phyloP scores from a whole-genome alignment of 2,329 filamentous ascomycete genomes.

The Zymoseptoria ardabiliae region DNA sequence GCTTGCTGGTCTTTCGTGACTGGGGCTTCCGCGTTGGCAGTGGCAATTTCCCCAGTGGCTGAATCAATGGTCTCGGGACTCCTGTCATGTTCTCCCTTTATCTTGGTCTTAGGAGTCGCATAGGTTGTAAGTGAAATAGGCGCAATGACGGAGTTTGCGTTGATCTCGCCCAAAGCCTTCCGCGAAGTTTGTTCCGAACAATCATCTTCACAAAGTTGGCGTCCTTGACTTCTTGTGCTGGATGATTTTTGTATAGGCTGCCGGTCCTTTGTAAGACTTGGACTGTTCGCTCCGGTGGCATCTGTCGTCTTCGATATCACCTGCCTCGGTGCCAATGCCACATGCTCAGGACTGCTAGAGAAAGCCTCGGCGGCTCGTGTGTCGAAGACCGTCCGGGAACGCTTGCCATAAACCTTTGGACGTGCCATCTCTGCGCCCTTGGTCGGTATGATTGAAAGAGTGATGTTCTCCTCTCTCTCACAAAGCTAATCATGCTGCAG shows the following conservation, averaged over 20 bases:
- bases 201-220: background rate
- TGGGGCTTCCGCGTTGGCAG: background rate
- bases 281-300: background rate
- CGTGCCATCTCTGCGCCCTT: conserved; percentile 22
- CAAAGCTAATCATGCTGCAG: background rate
- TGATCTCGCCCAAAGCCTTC: conserved; percentile 17
- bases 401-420: conserved; percentile 35
- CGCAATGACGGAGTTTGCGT: conserved; percentile 17
- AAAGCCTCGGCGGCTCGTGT: conserved; percentile 14
- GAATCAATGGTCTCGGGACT: background rate
- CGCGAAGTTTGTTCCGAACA: conserved; percentile 2
- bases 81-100: background rate
- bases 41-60: background rate
- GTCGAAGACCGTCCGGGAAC: conserved; percentile 25
- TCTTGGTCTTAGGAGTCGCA: background rate
- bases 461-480: background rate
- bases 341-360: conserved; percentile 20
- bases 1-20: conserved; percentile 3
- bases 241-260: background rate
- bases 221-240: background rate
- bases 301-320: background rate
- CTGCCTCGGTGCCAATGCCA: conserved; percentile 3
- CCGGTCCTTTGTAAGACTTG: background rate
- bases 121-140: conserved; percentile 6
- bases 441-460: background rate